Conservation (phyloP, 106 monocot species). For the Dactylorhiza incarnata region DNA sequence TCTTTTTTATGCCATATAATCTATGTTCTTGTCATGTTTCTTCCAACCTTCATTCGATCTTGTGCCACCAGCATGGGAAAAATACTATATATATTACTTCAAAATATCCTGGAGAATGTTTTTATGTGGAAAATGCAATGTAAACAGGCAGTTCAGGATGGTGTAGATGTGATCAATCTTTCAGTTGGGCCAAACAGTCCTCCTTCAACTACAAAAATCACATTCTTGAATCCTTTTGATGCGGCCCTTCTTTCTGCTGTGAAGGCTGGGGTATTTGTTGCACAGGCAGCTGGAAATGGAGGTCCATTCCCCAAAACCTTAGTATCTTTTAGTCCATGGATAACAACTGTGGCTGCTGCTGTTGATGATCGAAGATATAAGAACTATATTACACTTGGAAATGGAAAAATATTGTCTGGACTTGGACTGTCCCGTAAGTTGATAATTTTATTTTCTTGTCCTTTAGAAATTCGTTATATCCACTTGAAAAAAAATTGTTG, state of each 20-base stretch:
- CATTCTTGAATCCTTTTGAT: conserved; percentile 97
- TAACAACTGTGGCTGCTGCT: conserved; percentile 94
- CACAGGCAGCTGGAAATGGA: conserved; percentile 95
- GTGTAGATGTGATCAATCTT: conserved; percentile 93
- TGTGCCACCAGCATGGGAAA: background rate
- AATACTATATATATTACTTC: background rate
- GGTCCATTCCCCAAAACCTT: conserved; percentile 93
- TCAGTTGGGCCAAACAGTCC: conserved; percentile 98
- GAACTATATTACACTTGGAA: conserved; percentile 78
- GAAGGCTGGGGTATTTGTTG: conserved; percentile 97
- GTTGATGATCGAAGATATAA: conserved; percentile 97
- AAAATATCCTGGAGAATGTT: background rate
- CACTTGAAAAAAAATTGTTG: background rate
- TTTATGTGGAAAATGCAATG: conserved; percentile 10
- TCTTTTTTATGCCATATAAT: background rate
- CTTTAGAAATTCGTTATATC: background rate
- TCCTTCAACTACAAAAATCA: conserved; percentile 70
- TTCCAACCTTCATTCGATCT: background rate
- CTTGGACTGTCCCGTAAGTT: conserved; percentile 90
- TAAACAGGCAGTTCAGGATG: conserved; percentile 92
- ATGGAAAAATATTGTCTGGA: conserved; percentile 63
- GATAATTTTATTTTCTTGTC: background rate
- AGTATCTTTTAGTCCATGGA: conserved; percentile 97
- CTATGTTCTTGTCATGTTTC: background rate
- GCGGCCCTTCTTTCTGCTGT: conserved; percentile 92